Evolutionary conservation across 371 early-diverging fungal species (phyloP), one percentile per base, ranked within the genome.

Genomic region (Funneliformis caledonium): DNA sequence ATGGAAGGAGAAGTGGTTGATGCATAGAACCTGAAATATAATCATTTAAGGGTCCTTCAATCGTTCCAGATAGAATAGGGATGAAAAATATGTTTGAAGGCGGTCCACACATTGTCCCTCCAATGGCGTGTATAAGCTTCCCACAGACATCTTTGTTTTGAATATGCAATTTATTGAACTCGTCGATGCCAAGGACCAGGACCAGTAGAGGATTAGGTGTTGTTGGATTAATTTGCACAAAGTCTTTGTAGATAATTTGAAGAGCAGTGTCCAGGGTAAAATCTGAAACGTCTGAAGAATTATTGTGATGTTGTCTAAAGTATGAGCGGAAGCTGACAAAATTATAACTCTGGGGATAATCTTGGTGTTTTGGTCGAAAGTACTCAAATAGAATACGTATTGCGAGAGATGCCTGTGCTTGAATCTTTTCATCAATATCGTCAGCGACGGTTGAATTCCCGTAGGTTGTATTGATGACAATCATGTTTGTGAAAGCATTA

Each of bases 21-120:
- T 64, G 65, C n/a, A 64, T 64, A 64, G 65, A 64, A 64, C n/a
- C 65, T 64, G 65, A 19, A 37, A 64, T 64, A 64, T 64, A 64
- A 31, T 64, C 65, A 31, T 64, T 37, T 64, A 64, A 19, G 19
- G 65, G 65, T 64, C 65, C 65, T 64, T 64, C n/a, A 64, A 64
- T 64, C 0, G 65, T 64, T 19, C 19, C 65, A 64, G 65, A 14
- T 37, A 64, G 65, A 37, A 64, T 64, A 37, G 65, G 65, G 37
- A 64, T 64, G 65, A 64, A 64, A 64, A 64, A 64, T 31, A 64
- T 64, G 65, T 64, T n/a, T 19, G 16, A 8, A 64, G 65, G 65
- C 12, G 65, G 31, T 64, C 65, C 37, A 64, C 65, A 64, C 65
- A 64, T 64, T 7, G 47, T 4, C 47, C 47, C 47, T 47, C 47